phyloP scores from a whole-genome alignment of 768 basidiomycete genomes.

The Xanthoconium stramineum region DNA sequence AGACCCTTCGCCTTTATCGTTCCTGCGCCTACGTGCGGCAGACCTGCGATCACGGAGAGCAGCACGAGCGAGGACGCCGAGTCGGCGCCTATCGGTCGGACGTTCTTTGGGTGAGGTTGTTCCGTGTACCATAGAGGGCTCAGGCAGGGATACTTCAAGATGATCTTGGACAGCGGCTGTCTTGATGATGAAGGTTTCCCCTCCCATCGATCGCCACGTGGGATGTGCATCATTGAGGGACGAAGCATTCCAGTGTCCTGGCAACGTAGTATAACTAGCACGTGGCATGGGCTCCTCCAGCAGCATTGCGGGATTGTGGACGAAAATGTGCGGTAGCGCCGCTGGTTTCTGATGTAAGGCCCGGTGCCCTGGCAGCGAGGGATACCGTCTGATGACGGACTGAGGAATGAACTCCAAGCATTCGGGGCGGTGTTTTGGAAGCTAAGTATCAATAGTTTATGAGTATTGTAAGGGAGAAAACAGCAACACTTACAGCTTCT shows the following conservation, averaged over 20 bases:
- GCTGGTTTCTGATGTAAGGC: not conserved
- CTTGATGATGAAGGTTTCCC: not conserved
- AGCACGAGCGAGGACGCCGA: conserved; percentile 22
- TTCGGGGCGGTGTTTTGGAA: conserved; percentile 14
- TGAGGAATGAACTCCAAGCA: conserved; percentile 25
- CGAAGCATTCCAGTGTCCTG: conserved; percentile 1
- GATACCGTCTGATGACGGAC: conserved; percentile 25
- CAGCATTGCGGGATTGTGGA: not conserved
- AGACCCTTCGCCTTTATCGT: not conserved
- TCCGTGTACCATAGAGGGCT: not conserved
- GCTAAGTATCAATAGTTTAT: not conserved
- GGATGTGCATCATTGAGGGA: not conserved
- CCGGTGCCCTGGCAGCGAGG: conserved; percentile 3
- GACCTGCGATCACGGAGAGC: conserved; percentile 18
- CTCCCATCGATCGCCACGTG: not conserved
- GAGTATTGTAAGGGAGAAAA: not conserved
- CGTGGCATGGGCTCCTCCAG: conserved; percentile 2
- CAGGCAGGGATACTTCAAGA: not conserved
- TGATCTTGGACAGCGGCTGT: not conserved
- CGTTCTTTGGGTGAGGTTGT: not conserved
- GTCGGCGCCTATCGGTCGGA: not conserved
- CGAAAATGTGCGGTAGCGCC: not conserved
- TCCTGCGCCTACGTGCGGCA: not conserved
- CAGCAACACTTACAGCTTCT: conserved; percentile 9
- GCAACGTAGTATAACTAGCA: not conserved